Percentiles rank a stretch among this genome's conserved stretches.
Conservation (phyloP, 768 basidiomycete genomes). For the Lyophyllum semitale region DNA sequence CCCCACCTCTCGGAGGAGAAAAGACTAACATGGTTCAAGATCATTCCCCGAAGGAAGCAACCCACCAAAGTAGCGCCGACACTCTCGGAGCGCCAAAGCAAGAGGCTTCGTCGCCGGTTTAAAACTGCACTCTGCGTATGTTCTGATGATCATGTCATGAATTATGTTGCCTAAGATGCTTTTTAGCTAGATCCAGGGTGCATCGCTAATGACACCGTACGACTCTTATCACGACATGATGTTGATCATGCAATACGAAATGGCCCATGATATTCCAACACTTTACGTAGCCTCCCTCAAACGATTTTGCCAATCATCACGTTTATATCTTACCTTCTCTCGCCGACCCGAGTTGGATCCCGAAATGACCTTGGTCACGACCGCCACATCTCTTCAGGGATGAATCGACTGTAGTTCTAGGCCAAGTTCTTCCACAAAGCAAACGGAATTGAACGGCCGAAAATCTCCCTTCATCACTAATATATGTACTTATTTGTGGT, state of each 20-base stretch:
- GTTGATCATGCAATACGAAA: not conserved
- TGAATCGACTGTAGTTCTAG: not conserved
- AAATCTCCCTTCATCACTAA: not conserved
- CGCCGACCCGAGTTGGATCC: too few species aligned
- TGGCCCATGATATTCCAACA: not conserved
- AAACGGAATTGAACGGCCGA: not conserved
- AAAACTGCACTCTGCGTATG: not conserved
- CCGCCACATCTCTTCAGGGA: not conserved
- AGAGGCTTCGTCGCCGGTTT: constrained; percentile 8
- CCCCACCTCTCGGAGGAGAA: constrained; percentile 16
- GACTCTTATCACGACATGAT: not conserved
- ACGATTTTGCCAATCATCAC: too few species aligned
- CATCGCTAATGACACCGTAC: not conserved
- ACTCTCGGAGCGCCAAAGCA: constrained; percentile 3
- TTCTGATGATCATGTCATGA: not conserved
- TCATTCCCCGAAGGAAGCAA: not conserved
- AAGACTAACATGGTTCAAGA: not conserved
- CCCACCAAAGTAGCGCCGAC: not conserved
- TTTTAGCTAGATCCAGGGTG: not conserved
- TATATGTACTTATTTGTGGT: too few species aligned
- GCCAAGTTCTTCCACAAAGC: not conserved
- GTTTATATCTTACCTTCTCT: too few species aligned
- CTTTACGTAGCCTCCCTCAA: too few species aligned
- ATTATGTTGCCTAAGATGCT: not conserved
- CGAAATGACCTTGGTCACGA: not conserved